phyloP scores from a whole-genome alignment of 192 early-diverging fungal species.

The Coemansia sp. region DNA sequence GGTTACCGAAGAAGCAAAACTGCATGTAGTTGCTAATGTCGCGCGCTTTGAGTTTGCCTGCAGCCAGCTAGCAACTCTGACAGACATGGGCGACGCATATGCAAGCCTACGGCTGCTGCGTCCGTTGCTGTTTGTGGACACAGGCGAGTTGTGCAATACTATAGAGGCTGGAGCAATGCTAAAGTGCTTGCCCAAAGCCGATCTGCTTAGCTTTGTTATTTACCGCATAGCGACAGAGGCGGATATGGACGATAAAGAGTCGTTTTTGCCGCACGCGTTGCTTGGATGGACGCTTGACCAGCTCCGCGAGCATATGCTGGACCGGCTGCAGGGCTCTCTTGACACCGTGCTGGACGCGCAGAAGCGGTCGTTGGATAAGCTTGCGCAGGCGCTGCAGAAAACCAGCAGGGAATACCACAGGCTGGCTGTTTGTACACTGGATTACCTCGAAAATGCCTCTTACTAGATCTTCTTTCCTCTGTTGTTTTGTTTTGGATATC shows the following conservation, averaged over 20 bases:
- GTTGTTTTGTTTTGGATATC: too few relatives aligned
- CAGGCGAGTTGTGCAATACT: slow-evolving; percentile 1
- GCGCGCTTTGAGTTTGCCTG: slow-evolving; percentile 44
- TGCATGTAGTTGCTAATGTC: slow-evolving; percentile 21
- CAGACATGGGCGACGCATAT: slow-evolving; percentile 17
- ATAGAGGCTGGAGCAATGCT: neutral
- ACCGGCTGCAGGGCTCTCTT: neutral
- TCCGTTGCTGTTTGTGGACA: slow-evolving; percentile 32
- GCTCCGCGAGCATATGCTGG: neutral
- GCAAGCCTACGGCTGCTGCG: slow-evolving; percentile 22
- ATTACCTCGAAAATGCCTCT: neutral
- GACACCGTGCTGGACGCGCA: neutral
- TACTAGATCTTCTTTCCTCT: too few relatives aligned
- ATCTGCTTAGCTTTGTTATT: slow-evolving; percentile 20
- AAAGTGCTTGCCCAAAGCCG: neutral
- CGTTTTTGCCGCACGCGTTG: slow-evolving; percentile 9
- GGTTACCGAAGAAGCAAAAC: slow-evolving; percentile 28
- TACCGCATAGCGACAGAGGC: slow-evolving; percentile 25
- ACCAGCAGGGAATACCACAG: neutral
- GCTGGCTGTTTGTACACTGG: neutral
- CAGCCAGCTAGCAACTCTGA: slow-evolving; percentile 23
- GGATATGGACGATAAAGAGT: neutral
- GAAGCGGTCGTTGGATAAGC: neutral
- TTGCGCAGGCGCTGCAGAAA: neutral
- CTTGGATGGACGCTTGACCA: slow-evolving; percentile 11